Conservation (phyloP, 176 grass and related monocot species). For the Carex kokanica region DNA sequence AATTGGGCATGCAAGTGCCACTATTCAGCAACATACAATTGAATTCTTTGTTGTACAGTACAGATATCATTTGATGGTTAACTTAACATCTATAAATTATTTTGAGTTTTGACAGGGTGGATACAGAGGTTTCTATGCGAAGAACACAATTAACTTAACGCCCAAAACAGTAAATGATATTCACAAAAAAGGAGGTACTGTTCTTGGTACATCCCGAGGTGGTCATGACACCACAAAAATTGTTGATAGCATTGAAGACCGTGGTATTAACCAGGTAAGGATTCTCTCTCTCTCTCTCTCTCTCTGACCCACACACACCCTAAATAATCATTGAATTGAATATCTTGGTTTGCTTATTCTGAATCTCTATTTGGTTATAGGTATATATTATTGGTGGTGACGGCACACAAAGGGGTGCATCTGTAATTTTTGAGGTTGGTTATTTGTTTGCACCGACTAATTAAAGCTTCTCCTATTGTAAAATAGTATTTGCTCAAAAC, state of each 20-base stretch:
- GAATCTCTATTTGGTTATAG: constrained; percentile 18
- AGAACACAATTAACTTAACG: constrained; percentile 65
- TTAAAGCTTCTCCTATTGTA: not conserved
- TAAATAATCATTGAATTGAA: not conserved
- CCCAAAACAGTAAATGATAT: constrained; percentile 78
- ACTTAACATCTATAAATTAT: not conserved
- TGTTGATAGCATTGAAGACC: constrained; percentile 84
- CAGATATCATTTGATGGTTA: constrained; percentile 3
- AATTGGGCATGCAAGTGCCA: not conserved
- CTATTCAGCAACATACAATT: not conserved
- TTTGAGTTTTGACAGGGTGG: constrained; percentile 56
- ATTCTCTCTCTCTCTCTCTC: not conserved
- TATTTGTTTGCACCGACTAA: not conserved
- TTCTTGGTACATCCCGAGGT: constrained; percentile 84
- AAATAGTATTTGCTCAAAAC: constrained; percentile 12
- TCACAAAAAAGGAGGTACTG: constrained; percentile 90
- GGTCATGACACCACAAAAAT: constrained; percentile 88
- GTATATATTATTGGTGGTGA: constrained; percentile 93
- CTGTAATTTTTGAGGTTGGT: constrained; percentile 81
- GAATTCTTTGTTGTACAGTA: not conserved
- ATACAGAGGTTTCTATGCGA: constrained; percentile 89
- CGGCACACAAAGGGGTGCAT: constrained; percentile 90
- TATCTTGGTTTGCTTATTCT: constrained; percentile 1
- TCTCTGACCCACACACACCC: not conserved
- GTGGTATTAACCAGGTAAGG: constrained; percentile 76